phyloP scores from a whole-genome alignment of 345 rosid genomes.

The Pseudoturritis turrita region DNA sequence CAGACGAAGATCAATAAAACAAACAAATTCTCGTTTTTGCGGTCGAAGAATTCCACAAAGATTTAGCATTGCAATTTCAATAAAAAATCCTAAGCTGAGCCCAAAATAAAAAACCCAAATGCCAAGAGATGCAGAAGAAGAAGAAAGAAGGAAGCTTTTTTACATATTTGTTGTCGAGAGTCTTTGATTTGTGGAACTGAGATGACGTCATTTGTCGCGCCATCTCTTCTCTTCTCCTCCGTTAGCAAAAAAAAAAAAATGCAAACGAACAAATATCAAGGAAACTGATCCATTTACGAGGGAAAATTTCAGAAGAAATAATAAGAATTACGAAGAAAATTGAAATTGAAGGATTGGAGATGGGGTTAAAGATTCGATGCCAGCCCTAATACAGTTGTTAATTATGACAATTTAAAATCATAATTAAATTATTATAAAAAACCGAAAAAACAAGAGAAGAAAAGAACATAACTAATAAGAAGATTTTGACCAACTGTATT shows the following conservation, averaged over 20 bases:
- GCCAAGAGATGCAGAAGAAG: too few species aligned
- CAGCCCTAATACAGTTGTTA: slow-evolving; percentile 20
- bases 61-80: not conserved
- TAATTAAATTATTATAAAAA: not conserved
- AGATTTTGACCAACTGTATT: slow-evolving; percentile 6
- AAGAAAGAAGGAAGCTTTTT: slow-evolving; percentile 26
- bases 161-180: slow-evolving; percentile 90
- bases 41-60: not conserved
- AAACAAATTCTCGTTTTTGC: not conserved
- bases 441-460: not conserved
- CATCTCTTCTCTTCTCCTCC: slow-evolving; percentile 7
- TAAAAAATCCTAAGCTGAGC: not conserved
- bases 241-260: not conserved
- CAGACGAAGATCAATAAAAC: not conserved
- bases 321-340: slow-evolving; percentile 15
- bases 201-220: slow-evolving; percentile 47
- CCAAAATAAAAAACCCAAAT: not conserved
- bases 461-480: too few species aligned
- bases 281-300: slow-evolving; percentile 25
- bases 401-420: not conserved
- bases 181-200: slow-evolving; percentile 74
- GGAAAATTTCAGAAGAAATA: not conserved
- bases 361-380: slow-evolving; percentile 1
- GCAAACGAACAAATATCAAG: slow-evolving; percentile 10
- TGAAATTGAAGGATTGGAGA: slow-evolving; percentile 11